Conservation (phyloP, 2,329 filamentous ascomycete genomes). For the Tolypocladium tropicale region DNA sequence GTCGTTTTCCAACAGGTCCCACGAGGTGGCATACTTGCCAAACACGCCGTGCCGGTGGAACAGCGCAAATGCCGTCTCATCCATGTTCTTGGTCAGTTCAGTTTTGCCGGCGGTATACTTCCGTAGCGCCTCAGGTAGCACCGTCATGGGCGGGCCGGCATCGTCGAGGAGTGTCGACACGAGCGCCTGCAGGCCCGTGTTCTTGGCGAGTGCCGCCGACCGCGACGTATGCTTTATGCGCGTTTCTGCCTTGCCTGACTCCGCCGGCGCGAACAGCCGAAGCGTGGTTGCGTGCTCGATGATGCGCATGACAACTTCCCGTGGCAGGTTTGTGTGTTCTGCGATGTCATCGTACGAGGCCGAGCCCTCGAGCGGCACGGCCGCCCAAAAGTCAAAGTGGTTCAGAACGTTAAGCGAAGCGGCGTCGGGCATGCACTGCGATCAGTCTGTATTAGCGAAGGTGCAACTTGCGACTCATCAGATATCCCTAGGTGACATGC, state of each 20-base stretch:
- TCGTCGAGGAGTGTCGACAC: constrained; percentile 27
- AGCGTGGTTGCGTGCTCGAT: constrained; percentile 27
- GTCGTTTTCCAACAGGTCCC: constrained; percentile 30
- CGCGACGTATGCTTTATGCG: constrained; percentile 25
- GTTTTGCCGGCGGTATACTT: constrained; percentile 19
- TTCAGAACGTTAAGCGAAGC: constrained; percentile 36
- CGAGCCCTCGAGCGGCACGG: constrained; percentile 35
- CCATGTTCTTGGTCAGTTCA: constrained; percentile 20
- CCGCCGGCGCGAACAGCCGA: constrained; percentile 23
- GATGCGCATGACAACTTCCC: constrained; percentile 26
- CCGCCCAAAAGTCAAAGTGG: constrained; percentile 41
- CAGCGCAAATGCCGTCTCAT: constrained; percentile 25
- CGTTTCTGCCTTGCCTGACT: constrained; percentile 6
- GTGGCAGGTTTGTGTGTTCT: constrained; percentile 23
- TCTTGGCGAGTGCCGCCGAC: constrained; percentile 25
- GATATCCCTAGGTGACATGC: constrained; percentile 18
- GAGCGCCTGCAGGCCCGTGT: constrained; percentile 21
- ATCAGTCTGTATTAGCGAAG: background rate
- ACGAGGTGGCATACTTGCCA: constrained; percentile 21
- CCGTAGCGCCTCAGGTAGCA: constrained; percentile 21
- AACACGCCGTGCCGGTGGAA: constrained; percentile 20
- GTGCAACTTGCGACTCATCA: background rate
- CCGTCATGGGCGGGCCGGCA: constrained; percentile 23
- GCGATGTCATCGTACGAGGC: constrained; percentile 32
- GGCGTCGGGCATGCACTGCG: constrained; percentile 31